phyloP scores from a whole-genome alignment of 2,329 filamentous ascomycete species.

The Fusarium piperis region DNA sequence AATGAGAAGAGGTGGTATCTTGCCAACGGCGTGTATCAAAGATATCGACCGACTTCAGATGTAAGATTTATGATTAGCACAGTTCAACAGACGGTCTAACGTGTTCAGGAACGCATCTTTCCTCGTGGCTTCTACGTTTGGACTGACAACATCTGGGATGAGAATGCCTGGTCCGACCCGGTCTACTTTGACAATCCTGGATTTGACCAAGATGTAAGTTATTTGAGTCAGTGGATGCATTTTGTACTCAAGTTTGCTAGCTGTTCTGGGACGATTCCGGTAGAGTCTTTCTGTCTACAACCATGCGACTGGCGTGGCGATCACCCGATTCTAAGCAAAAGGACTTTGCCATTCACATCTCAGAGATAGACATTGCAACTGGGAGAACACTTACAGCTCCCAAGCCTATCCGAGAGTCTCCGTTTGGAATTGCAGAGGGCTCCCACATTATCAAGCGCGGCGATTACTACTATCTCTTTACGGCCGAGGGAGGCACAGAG shows the following conservation, averaged over 20 bases:
- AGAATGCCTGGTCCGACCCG: conserved; percentile 61
- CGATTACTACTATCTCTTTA: conserved; percentile 39
- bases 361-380: conserved; percentile 54
- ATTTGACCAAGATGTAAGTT: conserved; percentile 58
- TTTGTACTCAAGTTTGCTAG: conserved; percentile 4
- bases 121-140: conserved; percentile 64
- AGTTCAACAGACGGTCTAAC: neutral
- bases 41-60: conserved; percentile 52
- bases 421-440: conserved; percentile 54
- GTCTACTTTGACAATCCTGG: conserved; percentile 64
- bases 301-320: conserved; percentile 48
- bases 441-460: conserved; percentile 43
- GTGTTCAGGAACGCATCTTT: conserved; percentile 53
- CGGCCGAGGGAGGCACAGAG: conserved; percentile 40
- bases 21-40: conserved; percentile 55
- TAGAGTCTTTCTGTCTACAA: conserved; percentile 60
- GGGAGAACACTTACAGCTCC: conserved; percentile 52
- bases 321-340: conserved; percentile 53
- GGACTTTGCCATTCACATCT: conserved; percentile 62
- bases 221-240: neutral
- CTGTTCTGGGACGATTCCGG: conserved; percentile 61
- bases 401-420: conserved; percentile 48
- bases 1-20: conserved; percentile 56
- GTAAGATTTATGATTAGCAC: conserved; percentile 20
- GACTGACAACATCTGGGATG: conserved; percentile 63